Conservation (phyloP, 306 rosid species). For the Pterocarpus santalinus region DNA sequence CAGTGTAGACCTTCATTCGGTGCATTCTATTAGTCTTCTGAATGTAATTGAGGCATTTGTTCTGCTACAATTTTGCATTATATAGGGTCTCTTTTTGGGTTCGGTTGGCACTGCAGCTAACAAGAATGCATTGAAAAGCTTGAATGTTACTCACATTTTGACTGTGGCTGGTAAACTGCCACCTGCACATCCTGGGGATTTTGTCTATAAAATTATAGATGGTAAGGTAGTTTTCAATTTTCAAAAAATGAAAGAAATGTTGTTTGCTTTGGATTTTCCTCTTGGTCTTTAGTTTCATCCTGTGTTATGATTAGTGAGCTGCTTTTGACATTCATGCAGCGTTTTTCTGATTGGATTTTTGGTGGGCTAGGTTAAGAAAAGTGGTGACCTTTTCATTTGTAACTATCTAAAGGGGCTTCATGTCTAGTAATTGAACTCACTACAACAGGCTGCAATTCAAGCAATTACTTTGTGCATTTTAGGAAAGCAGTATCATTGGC, state of each 20-base stretch:
- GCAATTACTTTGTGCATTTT: not conserved
- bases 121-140: constrained; percentile 61
- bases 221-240: constrained; percentile 56
- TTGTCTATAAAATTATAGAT: constrained; percentile 62
- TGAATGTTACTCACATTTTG: constrained; percentile 77
- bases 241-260: not conserved
- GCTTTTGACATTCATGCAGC: constrained; percentile 9
- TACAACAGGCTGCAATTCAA: not conserved
- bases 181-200: constrained; percentile 69
- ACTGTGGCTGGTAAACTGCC: constrained; percentile 64
- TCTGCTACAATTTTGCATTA: constrained; percentile 1
- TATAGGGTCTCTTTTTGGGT: constrained; percentile 86
- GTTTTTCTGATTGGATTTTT: constrained; percentile 18
- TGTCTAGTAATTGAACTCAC: not conserved
- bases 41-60: not conserved
- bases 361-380: not conserved
- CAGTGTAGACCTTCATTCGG: not conserved
- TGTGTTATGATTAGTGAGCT: not conserved
- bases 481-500: not conserved
- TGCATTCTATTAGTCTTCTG: constrained; percentile 17
- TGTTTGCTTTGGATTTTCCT: not conserved
- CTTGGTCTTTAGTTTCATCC: not conserved
- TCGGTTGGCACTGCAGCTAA: constrained; percentile 74
- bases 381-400: not conserved
- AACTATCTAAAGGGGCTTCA: not conserved